These are phyloP conservation scores for Candida nitratophila DNA, from an alignment of 805 yeast genomes.

Conservation along the genomic window DNA sequence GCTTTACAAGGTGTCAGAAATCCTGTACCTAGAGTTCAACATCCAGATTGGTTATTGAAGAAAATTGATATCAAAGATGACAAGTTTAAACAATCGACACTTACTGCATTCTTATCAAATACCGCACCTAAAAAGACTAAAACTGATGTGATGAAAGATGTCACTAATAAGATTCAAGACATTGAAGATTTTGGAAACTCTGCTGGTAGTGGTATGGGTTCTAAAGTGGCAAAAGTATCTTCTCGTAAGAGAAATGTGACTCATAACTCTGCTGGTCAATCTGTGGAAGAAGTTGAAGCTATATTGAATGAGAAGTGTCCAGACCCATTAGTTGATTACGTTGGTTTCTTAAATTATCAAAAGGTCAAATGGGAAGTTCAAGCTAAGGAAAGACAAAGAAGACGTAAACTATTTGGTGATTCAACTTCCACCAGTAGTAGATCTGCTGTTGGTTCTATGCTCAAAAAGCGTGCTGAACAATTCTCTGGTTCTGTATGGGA, in stretches of 20 bases:
- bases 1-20: slow-evolving; percentile 82
- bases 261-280: slow-evolving; percentile 25
- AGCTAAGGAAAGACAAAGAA: slow-evolving; percentile 60
- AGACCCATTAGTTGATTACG: slow-evolving; percentile 58
- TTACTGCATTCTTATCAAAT: slow-evolving; percentile 51
- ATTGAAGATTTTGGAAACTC: slow-evolving; percentile 64
- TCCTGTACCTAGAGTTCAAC: slow-evolving; percentile 91
- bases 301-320: slow-evolving; percentile 53
- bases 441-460: slow-evolving; percentile 58
- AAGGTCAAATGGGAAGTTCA: slow-evolving; percentile 86
- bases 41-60: slow-evolving; percentile 87
- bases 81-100: slow-evolving; percentile 61
- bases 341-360: slow-evolving; percentile 62
- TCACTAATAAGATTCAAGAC: slow-evolving; percentile 42
- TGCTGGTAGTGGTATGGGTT: slow-evolving; percentile 17
- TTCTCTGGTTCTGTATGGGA: slow-evolving; percentile 83
- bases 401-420: slow-evolving; percentile 75
- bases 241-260: slow-evolving; percentile 37
- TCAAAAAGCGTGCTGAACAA: slow-evolving; percentile 71
- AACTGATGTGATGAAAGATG: slow-evolving; percentile 27
- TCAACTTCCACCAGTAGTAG: slow-evolving; percentile 38
- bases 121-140: slow-evolving; percentile 27
- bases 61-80: slow-evolving; percentile 56
- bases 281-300: slow-evolving; percentile 38
- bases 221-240: slow-evolving; percentile 38